Conservation (phyloP, 805 yeast genomes). For the Pichia ethanolica region DNA sequence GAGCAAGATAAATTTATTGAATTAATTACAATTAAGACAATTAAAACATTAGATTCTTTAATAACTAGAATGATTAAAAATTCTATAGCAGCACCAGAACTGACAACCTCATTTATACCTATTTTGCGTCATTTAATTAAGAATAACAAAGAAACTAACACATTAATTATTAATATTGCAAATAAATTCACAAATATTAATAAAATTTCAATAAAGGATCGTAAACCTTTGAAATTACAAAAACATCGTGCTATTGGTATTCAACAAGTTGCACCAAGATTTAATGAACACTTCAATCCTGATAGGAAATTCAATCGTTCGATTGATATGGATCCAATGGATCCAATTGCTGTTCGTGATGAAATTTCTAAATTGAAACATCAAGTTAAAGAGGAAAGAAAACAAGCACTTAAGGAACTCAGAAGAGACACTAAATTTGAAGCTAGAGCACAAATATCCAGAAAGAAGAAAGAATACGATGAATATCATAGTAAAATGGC, state of each 20-base stretch:
- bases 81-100: constrained; percentile 52
- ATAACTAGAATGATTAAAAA: constrained; percentile 48
- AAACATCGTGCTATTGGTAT: constrained; percentile 78
- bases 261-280: constrained; percentile 80
- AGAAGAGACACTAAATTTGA: constrained; percentile 83
- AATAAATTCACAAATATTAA: constrained; percentile 42
- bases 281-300: constrained; percentile 93
- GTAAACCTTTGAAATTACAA: constrained; percentile 73
- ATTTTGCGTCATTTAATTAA: constrained; percentile 35
- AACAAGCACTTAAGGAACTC: constrained; percentile 79
- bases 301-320: constrained; percentile 62
- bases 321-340: constrained; percentile 37
- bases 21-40: constrained; percentile 29
- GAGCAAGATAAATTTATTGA: constrained; percentile 16
- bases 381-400: constrained; percentile 86
- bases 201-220: constrained; percentile 41
- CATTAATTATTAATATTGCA: constrained; percentile 29
- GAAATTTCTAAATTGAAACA: constrained; percentile 78
- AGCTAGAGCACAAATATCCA: constrained; percentile 76
- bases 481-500: constrained; percentile 90
- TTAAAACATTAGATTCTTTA: constrained; percentile 28
- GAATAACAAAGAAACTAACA: constrained; percentile 28
- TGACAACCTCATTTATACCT: constrained; percentile 39
- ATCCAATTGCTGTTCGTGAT: constrained; percentile 70
- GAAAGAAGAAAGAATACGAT: constrained; percentile 64